phyloP scores from a whole-genome alignment of 441 rosid species.

The Geranium incanum region DNA sequence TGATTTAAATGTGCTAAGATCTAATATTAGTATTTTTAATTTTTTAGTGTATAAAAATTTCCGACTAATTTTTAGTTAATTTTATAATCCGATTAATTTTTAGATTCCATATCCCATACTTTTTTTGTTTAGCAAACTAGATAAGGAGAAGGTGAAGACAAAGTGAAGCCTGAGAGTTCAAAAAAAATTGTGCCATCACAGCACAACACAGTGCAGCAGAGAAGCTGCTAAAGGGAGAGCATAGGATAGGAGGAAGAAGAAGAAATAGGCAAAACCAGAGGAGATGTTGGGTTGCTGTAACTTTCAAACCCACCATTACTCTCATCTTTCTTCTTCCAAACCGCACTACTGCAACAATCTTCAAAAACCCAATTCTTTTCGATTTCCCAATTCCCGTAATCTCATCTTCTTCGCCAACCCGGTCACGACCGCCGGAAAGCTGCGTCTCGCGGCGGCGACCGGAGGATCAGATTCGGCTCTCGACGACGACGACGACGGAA shows the following conservation, averaged over 20 bases:
- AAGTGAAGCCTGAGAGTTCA: not conserved
- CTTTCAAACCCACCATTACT: not conserved
- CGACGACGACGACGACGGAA: not conserved
- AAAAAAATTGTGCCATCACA: too few species aligned
- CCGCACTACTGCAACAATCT: not conserved
- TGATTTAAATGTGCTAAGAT: too few species aligned
- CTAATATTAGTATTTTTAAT: too few species aligned
- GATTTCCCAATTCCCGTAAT: not conserved
- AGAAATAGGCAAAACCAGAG: not conserved
- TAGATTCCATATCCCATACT: too few species aligned
- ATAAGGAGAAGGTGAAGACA: not conserved
- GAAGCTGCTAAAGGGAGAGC: not conserved
- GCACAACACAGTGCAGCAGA: not conserved
- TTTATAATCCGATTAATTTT: too few species aligned
- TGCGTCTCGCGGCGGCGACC: slow-evolving; percentile 4
- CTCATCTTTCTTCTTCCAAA: slow-evolving; percentile 1
- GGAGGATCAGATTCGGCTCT: not conserved
- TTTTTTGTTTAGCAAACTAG: not conserved
- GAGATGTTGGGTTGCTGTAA: slow-evolving; percentile 2
- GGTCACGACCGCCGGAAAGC: not conserved
- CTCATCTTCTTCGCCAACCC: not conserved
- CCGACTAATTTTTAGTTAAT: too few species aligned
- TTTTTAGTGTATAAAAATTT: too few species aligned
- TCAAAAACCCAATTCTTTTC: not conserved
- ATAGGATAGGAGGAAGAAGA: not conserved